phyloP scores from a whole-genome alignment of 2,329 filamentous ascomycete species.

The Calonectria pteridis region DNA sequence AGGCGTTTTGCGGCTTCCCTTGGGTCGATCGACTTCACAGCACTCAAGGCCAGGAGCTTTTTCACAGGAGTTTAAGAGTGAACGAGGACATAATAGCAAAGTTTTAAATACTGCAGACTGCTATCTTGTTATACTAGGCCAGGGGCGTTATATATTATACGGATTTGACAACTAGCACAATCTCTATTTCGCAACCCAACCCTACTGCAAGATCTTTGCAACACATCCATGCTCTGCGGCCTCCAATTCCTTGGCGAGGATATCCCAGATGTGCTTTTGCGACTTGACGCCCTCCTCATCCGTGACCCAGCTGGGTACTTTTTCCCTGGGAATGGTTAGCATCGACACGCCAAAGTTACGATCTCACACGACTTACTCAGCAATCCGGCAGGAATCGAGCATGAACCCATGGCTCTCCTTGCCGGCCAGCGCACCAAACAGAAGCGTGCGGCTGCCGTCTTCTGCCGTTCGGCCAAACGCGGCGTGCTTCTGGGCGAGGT shows the following conservation, averaged over 20 bases:
- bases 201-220: constrained; percentile 14
- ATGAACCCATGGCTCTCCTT: constrained; percentile 45
- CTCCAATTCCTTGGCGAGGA: constrained; percentile 45
- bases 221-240: constrained; percentile 45
- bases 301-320: constrained; percentile 41
- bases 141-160: background rate
- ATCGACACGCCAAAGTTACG: too few relatives aligned
- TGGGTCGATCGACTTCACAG: constrained; percentile 20
- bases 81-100: background rate
- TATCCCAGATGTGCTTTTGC: constrained; percentile 46
- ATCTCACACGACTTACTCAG: constrained; percentile 45
- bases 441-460: constrained; percentile 44
- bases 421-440: constrained; percentile 40
- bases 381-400: constrained; percentile 42
- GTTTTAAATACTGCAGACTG: background rate
- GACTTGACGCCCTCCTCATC: constrained; percentile 30
- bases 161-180: background rate
- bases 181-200: background rate
- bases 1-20: constrained; percentile 1
- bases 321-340: constrained; percentile 14
- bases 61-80: background rate
- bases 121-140: background rate
- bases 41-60: background rate
- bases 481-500: constrained; percentile 8
- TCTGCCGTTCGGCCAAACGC: constrained; percentile 40